These are phyloP conservation scores for Mikania micrantha DNA, from an alignment of 129 eudicot genomes.

Conservation along the genomic window DNA sequence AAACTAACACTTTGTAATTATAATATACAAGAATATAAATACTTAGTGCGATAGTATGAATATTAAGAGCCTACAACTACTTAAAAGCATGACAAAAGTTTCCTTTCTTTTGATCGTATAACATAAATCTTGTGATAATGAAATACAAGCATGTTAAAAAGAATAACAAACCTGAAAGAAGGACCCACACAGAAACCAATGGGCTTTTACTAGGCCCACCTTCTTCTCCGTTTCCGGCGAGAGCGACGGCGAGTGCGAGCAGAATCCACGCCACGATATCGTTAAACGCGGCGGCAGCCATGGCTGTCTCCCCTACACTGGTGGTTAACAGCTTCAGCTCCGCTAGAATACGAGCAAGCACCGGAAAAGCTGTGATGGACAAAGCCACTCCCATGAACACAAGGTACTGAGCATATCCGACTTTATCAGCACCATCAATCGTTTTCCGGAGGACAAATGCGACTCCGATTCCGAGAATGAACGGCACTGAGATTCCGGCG, in stretches of 20 bases:
- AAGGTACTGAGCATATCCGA: constrained; percentile 46
- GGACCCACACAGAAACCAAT: constrained; percentile 69
- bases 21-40: no score
- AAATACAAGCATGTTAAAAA: background rate
- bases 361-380: constrained; percentile 92
- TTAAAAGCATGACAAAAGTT: background rate
- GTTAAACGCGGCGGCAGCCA: constrained; percentile 90
- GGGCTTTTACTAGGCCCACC: constrained; percentile 64
- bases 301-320: constrained; percentile 74
- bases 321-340: constrained; percentile 84
- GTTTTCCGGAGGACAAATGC: constrained; percentile 50
- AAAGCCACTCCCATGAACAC: constrained; percentile 88
- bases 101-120: background rate
- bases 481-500: constrained; percentile 74
- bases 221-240: constrained; percentile 32
- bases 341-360: constrained; percentile 78
- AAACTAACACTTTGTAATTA: no score
- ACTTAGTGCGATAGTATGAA: no score
- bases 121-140: background rate
- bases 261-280: constrained; percentile 89
- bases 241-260: constrained; percentile 79
- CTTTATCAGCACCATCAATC: constrained; percentile 55
- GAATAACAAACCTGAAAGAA: constrained; percentile 39
- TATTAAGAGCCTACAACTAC: no score
- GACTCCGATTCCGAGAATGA: constrained; percentile 56